Evolutionary conservation across 192 early-diverging fungal genomes (phyloP).

Genomic region (Backusella mclennaniae): DNA sequence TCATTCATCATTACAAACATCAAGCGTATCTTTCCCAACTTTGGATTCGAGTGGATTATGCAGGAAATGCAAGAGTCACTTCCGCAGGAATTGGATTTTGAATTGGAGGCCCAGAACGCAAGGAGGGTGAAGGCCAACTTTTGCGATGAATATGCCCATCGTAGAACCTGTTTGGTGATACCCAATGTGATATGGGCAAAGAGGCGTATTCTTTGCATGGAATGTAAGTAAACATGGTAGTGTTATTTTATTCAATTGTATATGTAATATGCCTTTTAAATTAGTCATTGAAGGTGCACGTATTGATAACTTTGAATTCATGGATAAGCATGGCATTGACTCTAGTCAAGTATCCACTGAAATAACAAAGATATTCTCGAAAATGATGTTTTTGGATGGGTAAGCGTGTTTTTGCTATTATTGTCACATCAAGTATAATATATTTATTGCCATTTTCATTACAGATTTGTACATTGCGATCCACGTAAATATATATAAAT

Average conservation of each 20-base stretch:
- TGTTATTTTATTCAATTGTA: too few species aligned
- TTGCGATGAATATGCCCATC: slow-evolving; percentile 31
- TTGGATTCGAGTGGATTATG: slow-evolving; percentile 88
- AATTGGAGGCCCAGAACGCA: slow-evolving; percentile 77
- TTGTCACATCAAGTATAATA: not conserved
- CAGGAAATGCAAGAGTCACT: slow-evolving; percentile 82
- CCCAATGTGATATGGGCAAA: slow-evolving; percentile 78
- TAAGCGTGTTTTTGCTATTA: slow-evolving; percentile 1
- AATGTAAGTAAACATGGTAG: slow-evolving; percentile 48
- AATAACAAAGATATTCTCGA: slow-evolving; percentile 73
- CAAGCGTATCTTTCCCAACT: slow-evolving; percentile 77
- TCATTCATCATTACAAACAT: slow-evolving; percentile 56
- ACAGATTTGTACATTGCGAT: slow-evolving; percentile 82
- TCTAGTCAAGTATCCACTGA: slow-evolving; percentile 71
- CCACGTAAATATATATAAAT: slow-evolving; percentile 51
- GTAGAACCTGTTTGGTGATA: slow-evolving; percentile 55
- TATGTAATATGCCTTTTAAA: not conserved
- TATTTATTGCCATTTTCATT: slow-evolving; percentile 1
- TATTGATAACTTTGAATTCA: slow-evolving; percentile 74
- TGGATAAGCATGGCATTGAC: slow-evolving; percentile 68
- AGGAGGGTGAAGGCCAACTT: slow-evolving; percentile 58
- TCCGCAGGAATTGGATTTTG: slow-evolving; percentile 87
- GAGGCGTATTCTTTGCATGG: slow-evolving; percentile 84
- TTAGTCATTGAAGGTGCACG: slow-evolving; percentile 59
- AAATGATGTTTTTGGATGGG: slow-evolving; percentile 92